Percentiles rank a stretch among this genome's conserved stretches.
These are phyloP conservation scores for Pseudogymnoascus sp. DNA, from an alignment of 2,329 filamentous ascomycete species.

Conservation along the genomic window DNA sequence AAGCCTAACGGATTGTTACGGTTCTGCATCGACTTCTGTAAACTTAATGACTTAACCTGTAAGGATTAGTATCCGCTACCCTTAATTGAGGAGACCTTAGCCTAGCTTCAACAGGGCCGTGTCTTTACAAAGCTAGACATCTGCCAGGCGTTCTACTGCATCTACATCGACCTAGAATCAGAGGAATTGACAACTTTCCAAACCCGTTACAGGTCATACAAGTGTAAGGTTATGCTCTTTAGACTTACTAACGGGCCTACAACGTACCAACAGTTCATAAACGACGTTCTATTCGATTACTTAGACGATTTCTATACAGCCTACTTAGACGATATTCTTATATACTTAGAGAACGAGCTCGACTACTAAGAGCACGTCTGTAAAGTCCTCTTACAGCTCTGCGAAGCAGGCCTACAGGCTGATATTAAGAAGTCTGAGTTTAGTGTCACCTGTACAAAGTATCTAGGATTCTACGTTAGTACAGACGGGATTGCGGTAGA, in stretches of 20 bases:
- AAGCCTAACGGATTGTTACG: too few relatives aligned
- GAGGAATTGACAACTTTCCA: too few relatives aligned
- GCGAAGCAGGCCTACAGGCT: conserved; percentile 4
- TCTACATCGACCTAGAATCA: background rate
- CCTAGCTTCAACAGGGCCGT: too few relatives aligned
- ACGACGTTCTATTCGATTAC: conserved; percentile 2
- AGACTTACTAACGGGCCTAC: conserved; percentile 10
- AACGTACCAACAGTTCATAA: conserved; percentile 11
- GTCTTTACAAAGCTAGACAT: background rate
- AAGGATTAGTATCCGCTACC: too few relatives aligned
- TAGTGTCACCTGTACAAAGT: background rate
- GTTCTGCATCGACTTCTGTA: too few relatives aligned
- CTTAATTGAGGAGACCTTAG: too few relatives aligned
- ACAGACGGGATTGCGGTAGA: too few relatives aligned
- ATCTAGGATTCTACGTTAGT: too few relatives aligned
- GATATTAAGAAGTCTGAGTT: conserved; percentile 8
- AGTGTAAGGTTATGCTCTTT: conserved; percentile 14
- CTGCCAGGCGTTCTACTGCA: background rate
- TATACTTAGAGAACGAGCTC: background rate
- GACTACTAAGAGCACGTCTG: background rate
- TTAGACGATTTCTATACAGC: conserved; percentile 9
- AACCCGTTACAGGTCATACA: background rate
- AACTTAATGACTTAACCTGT: too few relatives aligned
- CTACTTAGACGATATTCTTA: conserved; percentile 14
- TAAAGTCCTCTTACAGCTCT: background rate